Evolutionary conservation across 345 rosid species (phyloP).

Genomic region (Eucalyptus microcorys): DNA sequence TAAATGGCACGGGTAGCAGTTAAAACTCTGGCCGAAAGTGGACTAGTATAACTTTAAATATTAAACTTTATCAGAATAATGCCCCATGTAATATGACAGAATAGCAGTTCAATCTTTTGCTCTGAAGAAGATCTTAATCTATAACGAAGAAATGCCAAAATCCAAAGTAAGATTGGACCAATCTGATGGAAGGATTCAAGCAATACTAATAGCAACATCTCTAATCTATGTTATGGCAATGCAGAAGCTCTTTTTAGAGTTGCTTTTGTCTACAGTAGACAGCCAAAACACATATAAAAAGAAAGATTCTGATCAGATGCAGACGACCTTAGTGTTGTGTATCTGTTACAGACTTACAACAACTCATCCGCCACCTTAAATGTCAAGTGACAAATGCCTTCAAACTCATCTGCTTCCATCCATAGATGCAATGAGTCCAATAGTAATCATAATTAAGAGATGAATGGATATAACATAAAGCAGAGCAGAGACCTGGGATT

Average conservation of each 20-base stretch:
- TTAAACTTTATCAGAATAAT: background rate
- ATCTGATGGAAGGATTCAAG: background rate
- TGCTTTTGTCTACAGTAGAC: background rate
- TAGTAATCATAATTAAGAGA: background rate
- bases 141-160: background rate
- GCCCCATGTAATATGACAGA: background rate
- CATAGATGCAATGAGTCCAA: background rate
- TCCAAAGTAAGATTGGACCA: background rate
- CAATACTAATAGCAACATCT: background rate
- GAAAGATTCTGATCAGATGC: background rate
- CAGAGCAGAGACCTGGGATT: background rate
- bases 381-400: background rate
- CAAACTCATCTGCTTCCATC: background rate
- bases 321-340: background rate
- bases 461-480: background rate
- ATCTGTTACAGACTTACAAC: background rate
- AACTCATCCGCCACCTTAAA: background rate
- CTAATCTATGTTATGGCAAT: background rate
- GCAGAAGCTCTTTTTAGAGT: background rate
- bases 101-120: background rate
- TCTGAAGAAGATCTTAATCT: background rate
- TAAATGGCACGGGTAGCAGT: background rate
- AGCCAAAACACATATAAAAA: background rate
- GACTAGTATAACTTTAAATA: background rate
- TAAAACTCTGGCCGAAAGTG: background rate